phyloP scores from a whole-genome alignment of 2,329 filamentous ascomycete genomes.

The Exophiala dermatitidis region DNA sequence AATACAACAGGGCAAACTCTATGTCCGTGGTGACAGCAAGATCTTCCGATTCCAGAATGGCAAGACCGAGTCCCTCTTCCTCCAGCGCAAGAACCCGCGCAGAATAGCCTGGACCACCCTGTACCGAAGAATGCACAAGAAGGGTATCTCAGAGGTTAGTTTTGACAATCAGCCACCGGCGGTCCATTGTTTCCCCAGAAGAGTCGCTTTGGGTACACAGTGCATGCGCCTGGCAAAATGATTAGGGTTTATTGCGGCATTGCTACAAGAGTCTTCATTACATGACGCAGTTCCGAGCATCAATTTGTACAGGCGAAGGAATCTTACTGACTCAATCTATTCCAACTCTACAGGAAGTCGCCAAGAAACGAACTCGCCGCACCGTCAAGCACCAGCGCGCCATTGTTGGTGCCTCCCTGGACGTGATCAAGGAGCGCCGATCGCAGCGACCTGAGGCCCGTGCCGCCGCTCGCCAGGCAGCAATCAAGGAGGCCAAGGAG shows the following conservation, averaged over 20 bases:
- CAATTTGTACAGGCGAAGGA: neutral
- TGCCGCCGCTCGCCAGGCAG: conserved; percentile 75
- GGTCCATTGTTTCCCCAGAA: too few species aligned
- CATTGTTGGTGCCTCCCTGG: conserved; percentile 97
- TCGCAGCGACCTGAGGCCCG: conserved; percentile 91
- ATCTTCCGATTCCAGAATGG: conserved; percentile 99
- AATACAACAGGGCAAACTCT: conserved; percentile 80
- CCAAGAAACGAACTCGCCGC: conserved; percentile 98
- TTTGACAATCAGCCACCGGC: neutral
- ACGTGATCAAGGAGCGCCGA: conserved; percentile 99
- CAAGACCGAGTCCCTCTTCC: conserved; percentile 99
- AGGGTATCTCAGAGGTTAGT: conserved; percentile 99
- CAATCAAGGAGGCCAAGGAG: conserved; percentile 97
- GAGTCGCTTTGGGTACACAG: too few species aligned
- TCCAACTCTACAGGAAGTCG: conserved; percentile 68
- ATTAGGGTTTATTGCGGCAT: too few species aligned
- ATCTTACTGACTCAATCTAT: neutral
- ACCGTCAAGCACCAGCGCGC: conserved; percentile 98
- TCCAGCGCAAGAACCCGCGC: conserved; percentile 99
- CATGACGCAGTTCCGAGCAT: neutral
- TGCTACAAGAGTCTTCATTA: neutral
- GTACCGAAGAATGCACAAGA: conserved; percentile 98
- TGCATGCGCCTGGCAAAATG: too few species aligned
- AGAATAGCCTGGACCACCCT: conserved; percentile 98
- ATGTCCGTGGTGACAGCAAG: conserved; percentile 99